A percentile compares a stretch with the other conserved stretches of the same genome.
These are phyloP conservation scores for Domatiomyces catenatus DNA, from an alignment of 2,329 filamentous ascomycete genomes.

Conservation along the genomic window DNA sequence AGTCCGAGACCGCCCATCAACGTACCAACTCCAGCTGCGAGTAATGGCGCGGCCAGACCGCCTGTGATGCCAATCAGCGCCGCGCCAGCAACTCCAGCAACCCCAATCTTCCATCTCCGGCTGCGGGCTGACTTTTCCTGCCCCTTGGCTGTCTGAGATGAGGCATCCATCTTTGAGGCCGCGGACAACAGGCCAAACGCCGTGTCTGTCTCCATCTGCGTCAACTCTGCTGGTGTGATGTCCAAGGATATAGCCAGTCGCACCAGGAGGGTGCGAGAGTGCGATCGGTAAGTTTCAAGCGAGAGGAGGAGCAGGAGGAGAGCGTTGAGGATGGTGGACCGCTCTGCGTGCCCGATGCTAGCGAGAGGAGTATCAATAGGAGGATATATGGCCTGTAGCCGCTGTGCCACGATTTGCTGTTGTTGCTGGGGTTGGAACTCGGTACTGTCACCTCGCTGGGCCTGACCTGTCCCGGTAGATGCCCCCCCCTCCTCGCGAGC, in stretches of 20 bases:
- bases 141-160: constrained; percentile 46
- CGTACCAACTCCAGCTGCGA: constrained; percentile 57
- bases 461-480: constrained; percentile 20
- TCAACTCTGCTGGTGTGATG: constrained; percentile 44
- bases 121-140: constrained; percentile 45
- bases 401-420: constrained; percentile 1
- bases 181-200: constrained; percentile 54
- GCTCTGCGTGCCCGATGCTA: constrained; percentile 42
- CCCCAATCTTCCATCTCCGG: constrained; percentile 57
- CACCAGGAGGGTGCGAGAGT: constrained; percentile 53
- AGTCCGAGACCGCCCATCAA: constrained; percentile 52
- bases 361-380: constrained; percentile 44
- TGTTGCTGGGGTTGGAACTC: constrained; percentile 1
- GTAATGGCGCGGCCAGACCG: constrained; percentile 54
- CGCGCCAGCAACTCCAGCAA: constrained; percentile 65
- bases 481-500: constrained; percentile 19
- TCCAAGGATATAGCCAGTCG: constrained; percentile 51
- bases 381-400: constrained; percentile 32
- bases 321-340: constrained; percentile 50
- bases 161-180: constrained; percentile 26
- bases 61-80: constrained; percentile 62
- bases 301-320: constrained; percentile 53
- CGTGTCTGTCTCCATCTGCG: constrained; percentile 55
- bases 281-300: constrained; percentile 54
- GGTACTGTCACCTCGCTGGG: constrained; percentile 3